These are phyloP conservation scores for Russula vinacea DNA, from an alignment of 768 basidiomycete species.

Conservation along the genomic window DNA sequence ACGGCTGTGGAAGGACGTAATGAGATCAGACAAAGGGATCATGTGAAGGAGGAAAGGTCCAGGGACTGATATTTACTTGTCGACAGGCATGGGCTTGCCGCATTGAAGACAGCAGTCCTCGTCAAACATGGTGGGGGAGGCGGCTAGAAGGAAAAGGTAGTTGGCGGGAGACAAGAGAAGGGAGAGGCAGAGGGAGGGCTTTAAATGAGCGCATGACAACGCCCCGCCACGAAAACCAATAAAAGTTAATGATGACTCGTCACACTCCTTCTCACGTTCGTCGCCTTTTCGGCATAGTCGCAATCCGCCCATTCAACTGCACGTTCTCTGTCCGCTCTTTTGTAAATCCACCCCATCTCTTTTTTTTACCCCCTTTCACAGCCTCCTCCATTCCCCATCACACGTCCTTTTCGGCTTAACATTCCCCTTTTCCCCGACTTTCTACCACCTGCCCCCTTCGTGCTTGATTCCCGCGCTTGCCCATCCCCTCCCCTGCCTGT, in stretches of 20 bases:
- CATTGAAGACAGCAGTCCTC: conserved; percentile 35
- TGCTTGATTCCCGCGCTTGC: background rate
- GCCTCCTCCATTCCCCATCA: conserved; percentile 20
- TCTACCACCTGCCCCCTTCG: too few relatives aligned
- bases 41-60: conserved; percentile 22
- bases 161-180: conserved; percentile 14
- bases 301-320: background rate
- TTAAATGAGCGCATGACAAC: conserved; percentile 26
- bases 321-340: background rate
- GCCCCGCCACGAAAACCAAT: conserved; percentile 6
- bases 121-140: conserved; percentile 30
- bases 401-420: background rate
- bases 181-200: background rate
- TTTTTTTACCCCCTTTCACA: conserved; percentile 2
- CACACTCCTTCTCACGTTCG: conserved; percentile 9
- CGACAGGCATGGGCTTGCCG: conserved; percentile 30
- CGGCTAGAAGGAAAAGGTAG: background rate
- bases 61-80: conserved; percentile 26
- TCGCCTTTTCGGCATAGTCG: conserved; percentile 5
- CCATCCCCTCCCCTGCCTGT: background rate
- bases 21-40: conserved; percentile 21
- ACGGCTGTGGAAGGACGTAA: conserved; percentile 30
- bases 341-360: background rate
- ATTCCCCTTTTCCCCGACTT: background rate
- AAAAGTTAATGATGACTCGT: conserved; percentile 17